phyloP scores from a whole-genome alignment of 257 asterid species.

The Fraxinus americana region DNA sequence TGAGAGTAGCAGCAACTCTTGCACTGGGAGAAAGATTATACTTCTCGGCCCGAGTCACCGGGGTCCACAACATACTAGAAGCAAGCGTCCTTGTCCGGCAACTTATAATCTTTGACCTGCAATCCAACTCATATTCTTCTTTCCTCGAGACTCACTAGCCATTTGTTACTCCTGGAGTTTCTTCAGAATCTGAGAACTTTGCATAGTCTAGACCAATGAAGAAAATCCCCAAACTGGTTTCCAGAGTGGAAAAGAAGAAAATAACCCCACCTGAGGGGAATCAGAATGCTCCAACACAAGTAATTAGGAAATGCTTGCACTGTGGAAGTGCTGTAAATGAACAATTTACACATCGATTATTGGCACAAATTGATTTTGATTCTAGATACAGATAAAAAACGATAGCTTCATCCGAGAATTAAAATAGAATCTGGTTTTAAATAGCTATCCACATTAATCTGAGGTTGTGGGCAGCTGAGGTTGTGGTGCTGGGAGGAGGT shows the following conservation, averaged over 20 bases:
- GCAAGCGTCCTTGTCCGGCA: constrained; percentile 84
- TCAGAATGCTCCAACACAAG: constrained; percentile 30
- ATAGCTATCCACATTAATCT: too few species aligned
- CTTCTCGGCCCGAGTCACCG: constrained; percentile 55
- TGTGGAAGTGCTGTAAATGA: constrained; percentile 23
- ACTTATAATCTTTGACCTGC: constrained; percentile 60
- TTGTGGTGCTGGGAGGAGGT: too few species aligned
- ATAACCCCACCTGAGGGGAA: constrained; percentile 30
- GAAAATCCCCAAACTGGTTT: constrained; percentile 16
- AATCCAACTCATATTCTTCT: constrained; percentile 47
- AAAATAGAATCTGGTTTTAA: too few species aligned
- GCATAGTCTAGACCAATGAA: constrained; percentile 7
- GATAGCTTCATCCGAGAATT: too few species aligned
- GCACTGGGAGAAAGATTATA: constrained; percentile 45
- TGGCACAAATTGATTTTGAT: too few species aligned
- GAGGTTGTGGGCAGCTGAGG: too few species aligned
- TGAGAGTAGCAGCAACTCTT: constrained; percentile 76
- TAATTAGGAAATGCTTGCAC: constrained; percentile 55
- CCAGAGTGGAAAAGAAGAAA: constrained; percentile 39
- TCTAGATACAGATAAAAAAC: too few species aligned
- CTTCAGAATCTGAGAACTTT: too few species aligned
- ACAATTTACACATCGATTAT: too few species aligned
- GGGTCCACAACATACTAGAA: constrained; percentile 84
- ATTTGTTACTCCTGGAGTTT: constrained; percentile 22
- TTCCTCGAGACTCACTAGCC: constrained; percentile 35